Evolutionary conservation across 306 rosid genomes (phyloP), one percentile per base, ranked within the genome.

Genomic region (Prunus mira): DNA sequence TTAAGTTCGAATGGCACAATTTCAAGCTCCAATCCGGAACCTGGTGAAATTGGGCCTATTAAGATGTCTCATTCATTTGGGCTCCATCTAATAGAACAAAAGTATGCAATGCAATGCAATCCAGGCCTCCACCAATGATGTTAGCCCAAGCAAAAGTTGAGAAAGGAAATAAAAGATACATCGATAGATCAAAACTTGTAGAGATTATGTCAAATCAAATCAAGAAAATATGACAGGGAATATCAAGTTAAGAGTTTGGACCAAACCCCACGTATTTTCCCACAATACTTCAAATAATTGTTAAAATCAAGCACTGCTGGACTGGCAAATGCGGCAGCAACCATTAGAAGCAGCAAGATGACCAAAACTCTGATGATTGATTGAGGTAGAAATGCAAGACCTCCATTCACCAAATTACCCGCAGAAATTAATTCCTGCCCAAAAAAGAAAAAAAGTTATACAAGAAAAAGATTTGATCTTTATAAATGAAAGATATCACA

Each of bases 391-490:
- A 27, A 71, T 9, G 77, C 78, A 6, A 83, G 15, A 72, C 74
- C 45, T 46, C 78, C 85, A 14, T 49, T 43, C 47, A 73, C 41
- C 82, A 81, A 84, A 19, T 22, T 25, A 18, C 79, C 85, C 46
- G 66, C n/a, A 9, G 57, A 56, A 75, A 73, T 12, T 27, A 22
- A 52, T 14, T 71, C 83, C 89, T 88, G 65, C 81, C 75, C 55
- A 18, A 9, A 19, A 69, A n/a, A 25, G 2, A 43, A 6, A 56
- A 57, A 20, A 34, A 17, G 45, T 7, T 4, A 51, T 18, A 54
- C 7, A 54, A 54, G 9, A 3, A 0, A 55, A 17, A 73, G 2
- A 14, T 12, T 0, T 15, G 25, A 58, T 10, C 25, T 56, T 18
- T 27, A 32, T n/a, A 24, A 34, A 17, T 9, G 22, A n/a, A 12